Base-by-base conservation (phyloP, 2,329 filamentous ascomycete genomes). In the Sporothrix variecibatus region DNA sequence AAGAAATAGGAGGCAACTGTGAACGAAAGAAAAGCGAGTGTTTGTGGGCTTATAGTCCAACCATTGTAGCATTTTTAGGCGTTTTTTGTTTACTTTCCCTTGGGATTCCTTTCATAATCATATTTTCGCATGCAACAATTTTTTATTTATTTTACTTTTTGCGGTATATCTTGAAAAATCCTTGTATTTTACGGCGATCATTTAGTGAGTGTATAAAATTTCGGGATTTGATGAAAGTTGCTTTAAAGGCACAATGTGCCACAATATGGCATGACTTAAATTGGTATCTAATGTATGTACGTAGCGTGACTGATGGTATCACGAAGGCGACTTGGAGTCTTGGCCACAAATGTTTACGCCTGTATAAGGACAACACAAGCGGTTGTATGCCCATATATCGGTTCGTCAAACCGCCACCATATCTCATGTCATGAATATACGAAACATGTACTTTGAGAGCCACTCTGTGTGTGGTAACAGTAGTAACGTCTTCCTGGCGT, bases 1-100 rank as follows among this genome's bases (percentile, higher is more conserved):
- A 76, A 74, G 68, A 72, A 69, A 60, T 74, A 65, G 38, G 28
- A 6, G 43, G 28, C 3, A 15, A 20, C 26, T 17, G 20, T 28
- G 11, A 12, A 8, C 15, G 9, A 46, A 40, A 56, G 23, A 62
- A 31, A 56, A 46, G 71, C 46, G 46, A 6, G 23, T 67, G 49
- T 67, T 17, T 69, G 8, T 69, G 49, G 38, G 31, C 15, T 43
- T 43, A 11, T 43, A 17, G 23, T 15, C 53, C 49, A 2, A 28
- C 23, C 8, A 51, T 38, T 62, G 40, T 49, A 60, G 51, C 53
- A 56, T 72, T 72, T 72, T 73, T 60, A n/a, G 38, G 53, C 49
- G 46, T 53, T 72, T n/a, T 53, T 58, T 20, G 2, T 60, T 38
- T 20, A 3, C 17, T 72, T 72, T 17, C 9, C 15, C 7, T 72